These are phyloP conservation scores for Tricholoma bakamatsutake DNA, from an alignment of 768 basidiomycete species.

Conservation along the genomic window DNA sequence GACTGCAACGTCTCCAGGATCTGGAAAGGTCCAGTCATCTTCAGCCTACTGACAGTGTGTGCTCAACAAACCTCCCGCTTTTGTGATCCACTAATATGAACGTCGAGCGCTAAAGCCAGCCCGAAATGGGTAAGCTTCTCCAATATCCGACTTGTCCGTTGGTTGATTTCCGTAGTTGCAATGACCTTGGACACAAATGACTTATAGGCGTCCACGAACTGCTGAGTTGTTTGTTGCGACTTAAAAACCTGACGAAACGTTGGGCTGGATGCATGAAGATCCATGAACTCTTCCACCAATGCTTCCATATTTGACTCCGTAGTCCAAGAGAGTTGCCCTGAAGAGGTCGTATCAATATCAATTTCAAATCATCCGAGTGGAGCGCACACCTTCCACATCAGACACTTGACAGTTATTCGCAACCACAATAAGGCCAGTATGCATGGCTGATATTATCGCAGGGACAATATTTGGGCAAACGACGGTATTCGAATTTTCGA, in stretches of 20 bases:
- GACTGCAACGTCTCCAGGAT: slow-evolving; percentile 56
- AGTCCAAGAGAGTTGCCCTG: slow-evolving; percentile 21
- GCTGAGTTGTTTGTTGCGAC: slow-evolving; percentile 61
- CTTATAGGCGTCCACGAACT: slow-evolving; percentile 62
- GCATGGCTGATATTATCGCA: slow-evolving; percentile 64
- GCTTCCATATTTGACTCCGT: slow-evolving; percentile 44
- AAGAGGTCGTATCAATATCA: slow-evolving; percentile 10
- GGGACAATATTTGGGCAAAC: slow-evolving; percentile 70
- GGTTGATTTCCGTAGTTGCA: slow-evolving; percentile 31
- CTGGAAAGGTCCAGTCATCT: slow-evolving; percentile 17
- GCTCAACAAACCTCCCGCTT: slow-evolving; percentile 58
- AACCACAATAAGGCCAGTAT: slow-evolving; percentile 42
- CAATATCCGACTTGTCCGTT: slow-evolving; percentile 44
- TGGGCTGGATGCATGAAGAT: slow-evolving; percentile 55
- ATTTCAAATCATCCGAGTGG: slow-evolving; percentile 9
- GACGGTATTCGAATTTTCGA: slow-evolving; percentile 23
- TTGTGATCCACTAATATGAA: slow-evolving; percentile 53
- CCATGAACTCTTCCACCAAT: slow-evolving; percentile 64
- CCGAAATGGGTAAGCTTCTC: slow-evolving; percentile 72
- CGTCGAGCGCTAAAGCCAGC: slow-evolving; percentile 59
- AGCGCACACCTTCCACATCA: slow-evolving; percentile 23
- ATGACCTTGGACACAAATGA: slow-evolving; percentile 43
- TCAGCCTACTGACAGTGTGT: not conserved
- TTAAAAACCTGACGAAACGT: slow-evolving; percentile 71
- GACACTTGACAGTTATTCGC: slow-evolving; percentile 29